phyloP scores from a whole-genome alignment of 257 asterid genomes.

The Solanum chaucha region DNA sequence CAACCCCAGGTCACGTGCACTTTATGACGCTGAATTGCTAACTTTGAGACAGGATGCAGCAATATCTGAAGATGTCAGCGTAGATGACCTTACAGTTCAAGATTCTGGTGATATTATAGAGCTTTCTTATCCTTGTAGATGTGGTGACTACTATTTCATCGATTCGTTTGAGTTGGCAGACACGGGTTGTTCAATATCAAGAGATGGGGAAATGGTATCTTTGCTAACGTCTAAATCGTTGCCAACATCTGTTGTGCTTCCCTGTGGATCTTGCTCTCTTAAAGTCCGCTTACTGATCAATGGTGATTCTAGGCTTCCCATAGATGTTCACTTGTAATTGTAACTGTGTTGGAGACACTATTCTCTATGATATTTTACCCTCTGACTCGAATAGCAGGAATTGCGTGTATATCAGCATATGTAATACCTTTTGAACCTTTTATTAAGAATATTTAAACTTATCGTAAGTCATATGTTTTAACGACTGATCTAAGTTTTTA shows the following conservation, averaged over 20 bases:
- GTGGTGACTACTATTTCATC: slow-evolving; percentile 57
- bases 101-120: slow-evolving; percentile 32
- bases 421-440: neutral
- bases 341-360: neutral
- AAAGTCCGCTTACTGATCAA: slow-evolving; percentile 40
- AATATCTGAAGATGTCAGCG: slow-evolving; percentile 43
- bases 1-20: slow-evolving; percentile 40
- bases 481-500: too few species aligned
- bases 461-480: too few species aligned
- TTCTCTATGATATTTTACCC: neutral
- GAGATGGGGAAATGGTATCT: slow-evolving; percentile 21
- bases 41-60: slow-evolving; percentile 38
- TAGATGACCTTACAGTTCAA: slow-evolving; percentile 50
- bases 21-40: slow-evolving; percentile 44
- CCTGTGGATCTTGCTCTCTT: slow-evolving; percentile 76
- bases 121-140: slow-evolving; percentile 48
- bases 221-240: slow-evolving; percentile 15
- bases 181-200: slow-evolving; percentile 39
- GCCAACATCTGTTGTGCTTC: slow-evolving; percentile 49
- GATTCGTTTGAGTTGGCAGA: slow-evolving; percentile 54
- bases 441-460: too few species aligned
- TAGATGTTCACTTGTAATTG: slow-evolving; percentile 1
- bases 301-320: slow-evolving; percentile 14
- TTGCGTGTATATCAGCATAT: too few species aligned
- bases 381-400: too few species aligned